Evolutionary conservation across 2,329 filamentous ascomycete species (phyloP).

Genomic region (Sporothrix dimorphospora): DNA sequence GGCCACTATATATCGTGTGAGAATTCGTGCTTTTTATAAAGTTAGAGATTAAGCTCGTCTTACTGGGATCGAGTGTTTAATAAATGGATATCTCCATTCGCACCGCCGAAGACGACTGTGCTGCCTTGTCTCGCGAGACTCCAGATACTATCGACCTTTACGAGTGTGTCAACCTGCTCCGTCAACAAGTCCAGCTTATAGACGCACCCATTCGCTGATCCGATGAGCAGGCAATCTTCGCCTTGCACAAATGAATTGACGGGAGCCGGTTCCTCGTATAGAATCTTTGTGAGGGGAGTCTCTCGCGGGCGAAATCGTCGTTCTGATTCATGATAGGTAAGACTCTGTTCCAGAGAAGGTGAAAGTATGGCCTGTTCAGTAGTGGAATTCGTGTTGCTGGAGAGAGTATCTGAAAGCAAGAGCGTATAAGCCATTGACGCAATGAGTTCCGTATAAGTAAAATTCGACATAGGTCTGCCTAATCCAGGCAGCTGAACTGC

Average conservation of each 20-base stretch:
- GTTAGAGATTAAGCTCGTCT: not conserved
- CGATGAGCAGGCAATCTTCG: not conserved
- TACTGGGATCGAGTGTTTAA: not conserved
- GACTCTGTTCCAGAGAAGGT: not conserved
- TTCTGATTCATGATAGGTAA: not conserved
- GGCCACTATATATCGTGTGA: not conserved
- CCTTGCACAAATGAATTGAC: not conserved
- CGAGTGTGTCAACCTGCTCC: not conserved
- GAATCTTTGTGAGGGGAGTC: not conserved
- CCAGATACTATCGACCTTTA: not conserved
- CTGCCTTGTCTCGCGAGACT: not conserved
- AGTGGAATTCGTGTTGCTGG: no score
- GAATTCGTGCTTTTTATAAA: not conserved
- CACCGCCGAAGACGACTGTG: not conserved
- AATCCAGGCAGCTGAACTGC: no score
- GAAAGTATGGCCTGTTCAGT: no score
- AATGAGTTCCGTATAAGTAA: no score
- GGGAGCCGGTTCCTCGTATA: not conserved
- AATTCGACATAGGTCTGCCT: no score
- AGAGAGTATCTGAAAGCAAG: no score
- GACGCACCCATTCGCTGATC: not conserved
- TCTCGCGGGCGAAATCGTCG: not conserved
- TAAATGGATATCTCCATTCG: not conserved
- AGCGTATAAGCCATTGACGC: no score
- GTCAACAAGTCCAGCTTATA: not conserved